These are phyloP conservation scores for Knufia fluminis DNA, from an alignment of 2,329 filamentous ascomycete species.

Conservation along the genomic window DNA sequence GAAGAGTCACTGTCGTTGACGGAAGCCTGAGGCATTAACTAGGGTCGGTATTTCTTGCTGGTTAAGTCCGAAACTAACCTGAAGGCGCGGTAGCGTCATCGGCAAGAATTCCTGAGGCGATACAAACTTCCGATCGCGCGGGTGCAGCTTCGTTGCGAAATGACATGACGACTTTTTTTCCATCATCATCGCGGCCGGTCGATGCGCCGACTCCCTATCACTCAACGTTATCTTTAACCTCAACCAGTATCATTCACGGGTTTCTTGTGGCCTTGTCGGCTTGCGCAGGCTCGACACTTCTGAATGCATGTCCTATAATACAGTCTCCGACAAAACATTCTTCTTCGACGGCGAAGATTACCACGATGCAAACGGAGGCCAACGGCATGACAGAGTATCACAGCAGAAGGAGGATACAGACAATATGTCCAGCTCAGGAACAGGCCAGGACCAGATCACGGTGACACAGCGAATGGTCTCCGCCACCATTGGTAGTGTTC, in stretches of 20 bases:
- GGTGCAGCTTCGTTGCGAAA: not conserved
- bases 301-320: constrained; percentile 21
- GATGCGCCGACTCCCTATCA: not conserved
- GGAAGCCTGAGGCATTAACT: not conserved
- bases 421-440: constrained; percentile 14
- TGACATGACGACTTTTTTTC: not conserved
- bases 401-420: constrained; percentile 14
- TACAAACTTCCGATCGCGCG: not conserved
- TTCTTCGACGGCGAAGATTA: constrained; percentile 10
- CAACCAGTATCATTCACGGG: not conserved
- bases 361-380: constrained; percentile 16
- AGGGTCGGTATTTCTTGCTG: no score
- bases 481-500: constrained; percentile 77
- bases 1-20: not conserved
- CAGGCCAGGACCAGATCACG: constrained; percentile 54
- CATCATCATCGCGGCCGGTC: not conserved
- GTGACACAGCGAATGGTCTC: constrained; percentile 89
- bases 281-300: not conserved
- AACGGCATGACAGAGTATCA: constrained; percentile 24
- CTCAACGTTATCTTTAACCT: not conserved
- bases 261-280: not conserved
- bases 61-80: constrained; percentile 1
- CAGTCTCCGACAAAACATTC: constrained; percentile 6
- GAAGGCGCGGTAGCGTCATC: not conserved
- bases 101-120: not conserved